Evolutionary conservation across 176 grass and related monocot species (phyloP).

Genomic region (Rhynchospora tenuis): DNA sequence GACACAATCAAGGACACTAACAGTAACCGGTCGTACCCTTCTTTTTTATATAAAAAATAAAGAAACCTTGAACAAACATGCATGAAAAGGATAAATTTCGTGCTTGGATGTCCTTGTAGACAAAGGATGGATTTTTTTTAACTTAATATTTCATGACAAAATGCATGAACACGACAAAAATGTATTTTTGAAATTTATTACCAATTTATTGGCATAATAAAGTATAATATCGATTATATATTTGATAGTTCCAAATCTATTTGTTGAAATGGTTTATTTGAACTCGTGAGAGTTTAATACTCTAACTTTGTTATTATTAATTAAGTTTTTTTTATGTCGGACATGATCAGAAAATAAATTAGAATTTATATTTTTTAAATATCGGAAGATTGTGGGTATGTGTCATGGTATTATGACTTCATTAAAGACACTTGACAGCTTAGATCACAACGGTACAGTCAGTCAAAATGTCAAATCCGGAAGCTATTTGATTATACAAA

Average conservation of each 20-base stretch:
- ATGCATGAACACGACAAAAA: no score
- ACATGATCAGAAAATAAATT: not conserved
- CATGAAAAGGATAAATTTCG: not conserved
- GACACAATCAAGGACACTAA: not conserved
- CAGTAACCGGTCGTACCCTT: not conserved
- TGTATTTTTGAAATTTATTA: no score
- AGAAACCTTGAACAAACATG: not conserved
- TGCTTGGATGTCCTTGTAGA: not conserved
- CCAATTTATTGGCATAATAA: no score
- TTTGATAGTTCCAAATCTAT: no score
- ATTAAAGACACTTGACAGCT: not conserved
- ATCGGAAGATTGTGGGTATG: not conserved
- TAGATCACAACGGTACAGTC: not conserved
- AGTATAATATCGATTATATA: no score
- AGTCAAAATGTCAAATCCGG: not conserved
- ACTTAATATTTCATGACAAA: no score
- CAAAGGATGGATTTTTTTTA: not conserved
- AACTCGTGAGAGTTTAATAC: no score
- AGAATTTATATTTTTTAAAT: not conserved
- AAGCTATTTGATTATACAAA: not conserved
- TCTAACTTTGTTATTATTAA: no score
- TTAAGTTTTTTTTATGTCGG: not conserved
- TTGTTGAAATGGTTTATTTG: no score
- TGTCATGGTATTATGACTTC: not conserved
- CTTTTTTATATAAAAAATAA: not conserved